Evolutionary conservation across 768 basidiomycete genomes (phyloP), one percentile per base, ranked within the genome.

Genomic region (Neoboletus subvelutipes): DNA sequence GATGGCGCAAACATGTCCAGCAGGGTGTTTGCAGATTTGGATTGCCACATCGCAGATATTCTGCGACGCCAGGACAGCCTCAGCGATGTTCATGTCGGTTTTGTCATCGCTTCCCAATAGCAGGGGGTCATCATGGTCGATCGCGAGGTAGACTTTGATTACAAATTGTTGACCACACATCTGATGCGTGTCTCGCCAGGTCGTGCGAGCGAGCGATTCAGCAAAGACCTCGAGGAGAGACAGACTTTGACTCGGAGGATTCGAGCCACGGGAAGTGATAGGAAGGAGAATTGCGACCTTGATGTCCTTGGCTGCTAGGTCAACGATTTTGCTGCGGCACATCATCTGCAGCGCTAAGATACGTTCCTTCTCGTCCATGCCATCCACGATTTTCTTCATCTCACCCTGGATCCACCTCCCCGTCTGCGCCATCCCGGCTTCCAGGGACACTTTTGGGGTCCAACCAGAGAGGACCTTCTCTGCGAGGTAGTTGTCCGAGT

Each of bases 251-350:
- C 59, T 55, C 0, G 75, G 76, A 5, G 67, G 57, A 2, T 56
- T 31, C 0, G 67, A 65, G 5, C 80, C 78, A 1, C 79, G 74
- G 9, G 83, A 85, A 1, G 84, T 85, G 61, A 86, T 76, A 2
- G 84, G 84, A 9, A 86, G 77, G 3, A 85, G 72, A 41, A 85
- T 73, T 2, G 79, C 84, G 60, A 84, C 82, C 7, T 67, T 75
- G 50, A 74, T 69, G 2, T 65, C 66, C 24, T 69, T 65, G 0
- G 65, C 54, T 7, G 65, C 59, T 9, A 84, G 69, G 45, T 76
- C 54, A 28, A 83, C 56, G 10, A 82, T 45, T 43, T 73, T 57
- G 59, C 82, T 83, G 37, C 39, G 45, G 18, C 66, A 64, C 41
- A 76, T 64, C 11, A 20, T 55, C 20, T 59, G 52, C 37, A 78